Evolutionary conservation across 805 yeast genomes (phyloP), one percentile per base, ranked within the genome.

Genomic region (Saccharomycopsis vini): DNA sequence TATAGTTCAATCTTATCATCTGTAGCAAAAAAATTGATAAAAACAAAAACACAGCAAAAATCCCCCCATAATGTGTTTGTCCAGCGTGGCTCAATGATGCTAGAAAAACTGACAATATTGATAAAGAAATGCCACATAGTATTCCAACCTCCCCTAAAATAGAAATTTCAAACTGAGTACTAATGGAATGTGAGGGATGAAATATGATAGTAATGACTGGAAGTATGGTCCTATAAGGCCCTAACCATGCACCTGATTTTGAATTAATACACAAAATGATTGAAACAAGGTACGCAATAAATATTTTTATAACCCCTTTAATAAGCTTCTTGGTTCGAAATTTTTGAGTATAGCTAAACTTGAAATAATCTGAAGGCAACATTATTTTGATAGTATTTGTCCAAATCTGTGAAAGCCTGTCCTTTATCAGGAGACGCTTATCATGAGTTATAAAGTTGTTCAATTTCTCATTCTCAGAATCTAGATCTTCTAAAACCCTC

Each of bases 81-180:
- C 70, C 60, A 1, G 68, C 64, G n/a, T 54, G 54, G 1, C 71
- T 67, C 1, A 66, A 60, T 0, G 61, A 59, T 3, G 75, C 62
- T 1, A 72, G 54, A 42, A 57, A 68, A 52, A 71, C 54, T 1
- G 73, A 67, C 21, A 71, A 45, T 0, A 70, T 54, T 1, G 70
- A 60, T 71, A 74, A 69, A 0, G 68, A 75, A 33, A 69, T 46
- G 2, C 70, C 76, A 3, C 69, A 42, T 1, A 62, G 59, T 1
- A 60, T 55, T 1, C 77, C 77, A 0, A 62, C 0, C 2, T 67
- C 53, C 0, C 75, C 66, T 12, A 56, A 56, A 3, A 65, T 1
- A 0, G 72, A 62, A 44, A 71, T 63, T 51, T 72, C 77, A 3
- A 69, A 12, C 52, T 72, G 77, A 1, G 69, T 61, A 9, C 77